phyloP scores from a whole-genome alignment of 2,329 filamentous ascomycete species.

The Diaporthe sp. region DNA sequence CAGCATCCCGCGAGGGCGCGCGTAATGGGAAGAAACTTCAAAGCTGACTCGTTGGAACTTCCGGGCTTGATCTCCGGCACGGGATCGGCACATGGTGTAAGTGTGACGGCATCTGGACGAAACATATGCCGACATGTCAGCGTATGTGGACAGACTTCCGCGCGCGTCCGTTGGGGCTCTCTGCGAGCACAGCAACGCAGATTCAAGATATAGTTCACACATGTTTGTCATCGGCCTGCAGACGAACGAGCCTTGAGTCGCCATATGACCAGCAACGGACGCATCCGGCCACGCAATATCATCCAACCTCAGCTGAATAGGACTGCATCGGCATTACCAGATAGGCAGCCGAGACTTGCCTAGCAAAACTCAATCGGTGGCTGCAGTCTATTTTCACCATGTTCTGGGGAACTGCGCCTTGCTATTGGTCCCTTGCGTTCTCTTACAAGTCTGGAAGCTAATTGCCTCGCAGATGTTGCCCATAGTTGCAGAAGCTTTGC shows the following conservation, averaged over 20 bases:
- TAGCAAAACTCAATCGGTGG: slow-evolving; percentile 15
- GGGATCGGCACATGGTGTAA: slow-evolving; percentile 2
- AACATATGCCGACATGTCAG: neutral
- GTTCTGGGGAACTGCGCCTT: neutral
- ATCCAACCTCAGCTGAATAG: slow-evolving; percentile 9
- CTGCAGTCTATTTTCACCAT: neutral
- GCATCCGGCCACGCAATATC: neutral
- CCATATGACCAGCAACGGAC: neutral
- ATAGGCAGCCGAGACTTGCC: slow-evolving; percentile 6
- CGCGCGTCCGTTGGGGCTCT: neutral
- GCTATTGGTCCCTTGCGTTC: neutral
- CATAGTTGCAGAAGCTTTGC: neutral
- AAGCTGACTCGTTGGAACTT: slow-evolving; percentile 10
- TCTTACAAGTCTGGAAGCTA: slow-evolving; percentile 1
- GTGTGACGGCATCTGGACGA: slow-evolving; percentile 16
- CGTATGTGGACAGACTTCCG: neutral
- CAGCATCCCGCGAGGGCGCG: neutral
- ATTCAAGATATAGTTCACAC: neutral
- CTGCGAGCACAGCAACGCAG: neutral
- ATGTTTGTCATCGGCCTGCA: neutral
- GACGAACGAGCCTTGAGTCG: neutral
- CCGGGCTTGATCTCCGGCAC: neutral
- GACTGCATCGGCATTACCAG: slow-evolving; percentile 9
- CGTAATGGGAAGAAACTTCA: neutral
- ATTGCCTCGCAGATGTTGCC: neutral